These are phyloP conservation scores for Hanseniaspora valbyensis DNA, from an alignment of 805 yeast genomes.

Conservation along the genomic window DNA sequence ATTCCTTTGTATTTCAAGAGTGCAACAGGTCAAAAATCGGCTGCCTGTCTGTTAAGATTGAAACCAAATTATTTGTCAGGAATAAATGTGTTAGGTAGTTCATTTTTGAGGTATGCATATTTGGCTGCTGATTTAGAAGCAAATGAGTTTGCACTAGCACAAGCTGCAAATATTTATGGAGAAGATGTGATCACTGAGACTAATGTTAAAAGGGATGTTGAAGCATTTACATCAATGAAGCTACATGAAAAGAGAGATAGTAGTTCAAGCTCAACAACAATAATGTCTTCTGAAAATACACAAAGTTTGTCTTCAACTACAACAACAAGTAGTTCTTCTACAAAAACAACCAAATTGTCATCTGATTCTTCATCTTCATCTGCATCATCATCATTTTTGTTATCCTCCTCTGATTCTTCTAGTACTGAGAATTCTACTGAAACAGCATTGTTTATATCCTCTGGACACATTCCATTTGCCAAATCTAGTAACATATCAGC, in stretches of 20 bases:
- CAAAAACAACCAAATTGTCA: background rate
- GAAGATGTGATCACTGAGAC: background rate
- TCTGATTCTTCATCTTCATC: background rate
- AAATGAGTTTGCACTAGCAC: slow-evolving; percentile 45
- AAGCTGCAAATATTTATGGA: slow-evolving; percentile 25
- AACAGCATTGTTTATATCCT: slow-evolving; percentile 13
- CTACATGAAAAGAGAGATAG: too few relatives aligned
- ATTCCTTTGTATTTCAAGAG: slow-evolving; percentile 36
- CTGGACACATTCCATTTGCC: slow-evolving; percentile 47
- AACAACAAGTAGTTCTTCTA: background rate
- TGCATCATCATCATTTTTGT: background rate
- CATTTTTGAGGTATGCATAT: slow-evolving; percentile 43
- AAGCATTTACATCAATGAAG: too few relatives aligned
- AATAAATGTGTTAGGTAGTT: slow-evolving; percentile 45
- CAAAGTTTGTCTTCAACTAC: slow-evolving; percentile 14
- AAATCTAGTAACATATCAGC: slow-evolving; percentile 25
- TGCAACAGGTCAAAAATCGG: slow-evolving; percentile 29
- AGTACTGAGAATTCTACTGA: background rate
- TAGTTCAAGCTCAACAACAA: too few relatives aligned
- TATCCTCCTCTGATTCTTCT: too few relatives aligned
- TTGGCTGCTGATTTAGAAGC: slow-evolving; percentile 57
- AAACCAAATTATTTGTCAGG: slow-evolving; percentile 41
- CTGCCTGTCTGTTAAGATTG: slow-evolving; percentile 47
- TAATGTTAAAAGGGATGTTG: background rate
- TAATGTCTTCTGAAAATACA: too few relatives aligned